Base-by-base conservation (phyloP, 371 early-diverging fungal genomes). In the Haplosporangium sp. region DNA sequence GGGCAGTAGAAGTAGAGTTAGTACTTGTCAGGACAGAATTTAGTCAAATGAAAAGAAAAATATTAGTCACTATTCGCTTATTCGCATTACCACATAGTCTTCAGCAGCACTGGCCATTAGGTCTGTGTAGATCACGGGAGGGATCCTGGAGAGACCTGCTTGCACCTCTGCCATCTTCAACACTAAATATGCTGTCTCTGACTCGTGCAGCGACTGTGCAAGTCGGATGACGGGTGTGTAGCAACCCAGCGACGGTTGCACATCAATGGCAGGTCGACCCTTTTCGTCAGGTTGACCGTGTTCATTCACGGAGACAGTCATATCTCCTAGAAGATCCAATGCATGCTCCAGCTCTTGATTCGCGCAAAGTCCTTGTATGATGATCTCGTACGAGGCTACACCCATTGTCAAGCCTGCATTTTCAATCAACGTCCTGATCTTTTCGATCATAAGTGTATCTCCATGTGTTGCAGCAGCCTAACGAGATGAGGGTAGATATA, bases 81-180 rank as follows among this genome's bases (percentile, higher is more conserved):
- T 29, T 29, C 12, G 16, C 56, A 82, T 77, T 85, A 82, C 82
- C 69, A 77, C 55, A 48, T 86, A 84, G 45, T 67, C 79, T 18
- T 69, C 73, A 8, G 87, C 83, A 2, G 82, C 82, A 0, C 62
- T 80, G 42, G 88, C 83, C 83, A 89, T 64, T 2, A 86, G 81
- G 76, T 86, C 83, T 43, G 84, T 57, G 20, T 83, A 86, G 6
- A 88, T 71, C 14, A 74, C 71, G 20, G 87, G 82, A 9, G 85
- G 73, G 29, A 83, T 76, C 7, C 73, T 73, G 0, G 86, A 68
- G 8, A 84, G 71, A 56, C 86, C 74, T 18, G 75, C 69, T 13
- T 80, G 59, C 7, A 73, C 63, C 43, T 87, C 87, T 5, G 86
- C 88, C 69, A 88, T 83, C 63, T 85, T 85, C 45, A 89, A 69